These are phyloP conservation scores for Mycosarcoma mackinlayi DNA, from an alignment of 1,284 basidiomycete genomes.

Conservation along the genomic window DNA sequence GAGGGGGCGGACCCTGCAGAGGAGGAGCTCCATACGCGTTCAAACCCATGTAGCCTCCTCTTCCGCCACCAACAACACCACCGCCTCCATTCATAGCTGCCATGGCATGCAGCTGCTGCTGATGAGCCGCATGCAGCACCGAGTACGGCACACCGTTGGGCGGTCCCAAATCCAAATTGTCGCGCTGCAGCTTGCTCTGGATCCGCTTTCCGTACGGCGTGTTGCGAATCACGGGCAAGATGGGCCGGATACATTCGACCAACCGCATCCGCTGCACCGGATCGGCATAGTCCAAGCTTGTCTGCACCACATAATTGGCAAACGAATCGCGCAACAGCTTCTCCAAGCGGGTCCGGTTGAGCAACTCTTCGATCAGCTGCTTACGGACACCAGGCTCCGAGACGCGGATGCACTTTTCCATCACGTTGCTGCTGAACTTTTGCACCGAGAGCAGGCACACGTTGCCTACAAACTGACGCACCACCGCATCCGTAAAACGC, in stretches of 20 bases:
- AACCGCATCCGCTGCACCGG: slow-evolving; percentile 64
- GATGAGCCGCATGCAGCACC: slow-evolving; percentile 54
- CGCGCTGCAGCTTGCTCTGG: slow-evolving; percentile 67
- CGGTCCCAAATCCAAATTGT: slow-evolving; percentile 57
- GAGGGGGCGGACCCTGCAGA: slow-evolving; percentile 4
- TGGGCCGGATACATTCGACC: slow-evolving; percentile 67
- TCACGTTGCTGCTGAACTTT: slow-evolving; percentile 96
- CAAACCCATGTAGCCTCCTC: slow-evolving; percentile 23
- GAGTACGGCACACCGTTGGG: slow-evolving; percentile 55
- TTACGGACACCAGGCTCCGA: slow-evolving; percentile 94
- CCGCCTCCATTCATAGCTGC: slow-evolving; percentile 38
- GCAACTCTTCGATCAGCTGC: slow-evolving; percentile 92
- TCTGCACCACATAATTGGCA: slow-evolving; percentile 68
- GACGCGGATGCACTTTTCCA: slow-evolving; percentile 97
- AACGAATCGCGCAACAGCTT: slow-evolving; percentile 83
- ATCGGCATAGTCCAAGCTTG: slow-evolving; percentile 66
- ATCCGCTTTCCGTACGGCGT: slow-evolving; percentile 68
- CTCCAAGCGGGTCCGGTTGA: slow-evolving; percentile 93
- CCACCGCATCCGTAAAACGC: slow-evolving; percentile 95
- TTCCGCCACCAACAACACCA: slow-evolving; percentile 4
- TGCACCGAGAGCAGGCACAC: slow-evolving; percentile 97
- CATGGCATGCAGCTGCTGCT: slow-evolving; percentile 57
- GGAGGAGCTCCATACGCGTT: slow-evolving; percentile 20
- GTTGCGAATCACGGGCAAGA: slow-evolving; percentile 67
- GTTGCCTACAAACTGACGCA: slow-evolving; percentile 96